A percentile compares a stretch with the other conserved stretches of the same genome.
Conservation (phyloP, 345 rosid genomes). For the Corchorus capsularis region DNA sequence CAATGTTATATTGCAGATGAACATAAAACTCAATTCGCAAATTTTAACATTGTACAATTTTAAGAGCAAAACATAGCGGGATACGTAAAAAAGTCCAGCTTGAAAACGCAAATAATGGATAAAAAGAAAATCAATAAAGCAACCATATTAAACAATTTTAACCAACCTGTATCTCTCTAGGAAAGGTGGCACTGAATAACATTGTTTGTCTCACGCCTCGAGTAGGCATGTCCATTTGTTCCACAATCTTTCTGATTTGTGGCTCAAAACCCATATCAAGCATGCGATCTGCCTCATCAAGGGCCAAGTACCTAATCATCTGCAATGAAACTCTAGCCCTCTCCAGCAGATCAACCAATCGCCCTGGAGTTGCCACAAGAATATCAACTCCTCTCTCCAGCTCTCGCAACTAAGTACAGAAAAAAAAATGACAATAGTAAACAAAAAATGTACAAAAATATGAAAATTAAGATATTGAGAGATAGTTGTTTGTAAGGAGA, state of each 20-base stretch:
- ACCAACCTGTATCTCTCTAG: slow-evolving; percentile 91
- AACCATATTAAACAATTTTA: neutral
- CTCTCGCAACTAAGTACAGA: slow-evolving; percentile 65
- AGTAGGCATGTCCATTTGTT: slow-evolving; percentile 96
- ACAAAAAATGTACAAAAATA: neutral
- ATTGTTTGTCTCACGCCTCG: slow-evolving; percentile 85
- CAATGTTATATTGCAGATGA: neutral
- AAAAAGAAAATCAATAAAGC: neutral
- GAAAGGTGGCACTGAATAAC: slow-evolving; percentile 98
- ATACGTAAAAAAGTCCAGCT: neutral
- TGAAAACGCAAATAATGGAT: neutral
- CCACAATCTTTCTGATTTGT: slow-evolving; percentile 93
- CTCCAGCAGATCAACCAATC: slow-evolving; percentile 92
- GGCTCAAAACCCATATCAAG: slow-evolving; percentile 99
- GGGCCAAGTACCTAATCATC: slow-evolving; percentile 82
- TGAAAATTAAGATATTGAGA: neutral
- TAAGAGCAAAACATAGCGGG: neutral
- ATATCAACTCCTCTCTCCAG: slow-evolving; percentile 98
- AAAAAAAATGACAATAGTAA: neutral
- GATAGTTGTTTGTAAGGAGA: neutral
- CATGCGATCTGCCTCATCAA: slow-evolving; percentile 99
- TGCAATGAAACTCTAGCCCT: slow-evolving; percentile 94
- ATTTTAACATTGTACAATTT: neutral
- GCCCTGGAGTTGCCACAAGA: slow-evolving; percentile 98
- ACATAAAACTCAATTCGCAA: neutral